Percentiles rank a stretch among this genome's conserved stretches.
phyloP scores from a whole-genome alignment of 2,329 filamentous ascomycete genomes.

The Aspergillus fructus region DNA sequence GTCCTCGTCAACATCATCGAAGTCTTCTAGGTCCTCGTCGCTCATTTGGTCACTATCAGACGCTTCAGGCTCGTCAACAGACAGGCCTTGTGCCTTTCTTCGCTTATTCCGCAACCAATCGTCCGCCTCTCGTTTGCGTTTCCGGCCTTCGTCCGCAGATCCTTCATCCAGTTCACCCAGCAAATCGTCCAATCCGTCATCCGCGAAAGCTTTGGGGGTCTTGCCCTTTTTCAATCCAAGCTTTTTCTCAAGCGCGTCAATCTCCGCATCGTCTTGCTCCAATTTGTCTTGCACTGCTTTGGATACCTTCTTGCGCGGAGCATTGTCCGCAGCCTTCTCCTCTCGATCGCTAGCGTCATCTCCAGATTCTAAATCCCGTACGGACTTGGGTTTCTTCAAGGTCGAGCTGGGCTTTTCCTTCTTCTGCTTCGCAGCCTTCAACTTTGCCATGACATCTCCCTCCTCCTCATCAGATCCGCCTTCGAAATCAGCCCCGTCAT shows the following conservation, averaged over 20 bases:
- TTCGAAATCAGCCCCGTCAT: slow-evolving; percentile 22
- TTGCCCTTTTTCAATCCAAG: slow-evolving; percentile 79
- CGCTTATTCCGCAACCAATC: slow-evolving; percentile 61
- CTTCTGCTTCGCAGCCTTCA: slow-evolving; percentile 23
- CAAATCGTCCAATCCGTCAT: slow-evolving; percentile 80
- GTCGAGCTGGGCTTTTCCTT: slow-evolving; percentile 33
- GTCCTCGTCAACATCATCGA: slow-evolving; percentile 24
- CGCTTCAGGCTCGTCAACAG: slow-evolving; percentile 27
- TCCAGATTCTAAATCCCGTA: slow-evolving; percentile 29
- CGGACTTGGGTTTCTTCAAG: slow-evolving; percentile 32
- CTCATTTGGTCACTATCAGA: slow-evolving; percentile 24
- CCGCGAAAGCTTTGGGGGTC: slow-evolving; percentile 68
- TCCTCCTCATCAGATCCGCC: slow-evolving; percentile 16
- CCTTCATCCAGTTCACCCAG: slow-evolving; percentile 65
- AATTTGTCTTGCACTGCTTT: slow-evolving; percentile 61
- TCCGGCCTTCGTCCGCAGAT: slow-evolving; percentile 50
- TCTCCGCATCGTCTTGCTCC: slow-evolving; percentile 81
- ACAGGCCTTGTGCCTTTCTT: slow-evolving; percentile 47
- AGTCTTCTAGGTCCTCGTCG: slow-evolving; percentile 28
- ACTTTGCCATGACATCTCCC: slow-evolving; percentile 13
- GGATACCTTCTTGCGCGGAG: slow-evolving; percentile 29
- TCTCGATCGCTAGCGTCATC: slow-evolving; percentile 22
- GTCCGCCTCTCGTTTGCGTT: slow-evolving; percentile 63
- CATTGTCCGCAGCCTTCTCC: slow-evolving; percentile 18
- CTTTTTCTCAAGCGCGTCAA: slow-evolving; percentile 81